Evolutionary conservation across 1,139 yeast species (phyloP).

Genomic region (Kurtzmaniella quercitrusa): DNA sequence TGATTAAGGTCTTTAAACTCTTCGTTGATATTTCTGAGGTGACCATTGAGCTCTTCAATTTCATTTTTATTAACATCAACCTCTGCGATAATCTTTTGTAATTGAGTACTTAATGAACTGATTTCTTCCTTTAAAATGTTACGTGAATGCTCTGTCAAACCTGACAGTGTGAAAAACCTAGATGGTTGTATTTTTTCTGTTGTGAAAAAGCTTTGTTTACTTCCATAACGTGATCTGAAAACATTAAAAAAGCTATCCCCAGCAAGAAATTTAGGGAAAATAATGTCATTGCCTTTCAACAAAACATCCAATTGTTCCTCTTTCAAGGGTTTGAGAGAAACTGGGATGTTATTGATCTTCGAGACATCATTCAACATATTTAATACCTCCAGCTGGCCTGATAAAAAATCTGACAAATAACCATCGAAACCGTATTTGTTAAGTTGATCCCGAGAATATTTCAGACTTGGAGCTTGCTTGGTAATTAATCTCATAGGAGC

Average conservation of each 20-base stretch:
- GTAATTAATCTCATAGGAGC: slow-evolving; percentile 33
- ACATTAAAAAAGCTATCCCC: slow-evolving; percentile 53
- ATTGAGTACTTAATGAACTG: slow-evolving; percentile 6
- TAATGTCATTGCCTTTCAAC: slow-evolving; percentile 33
- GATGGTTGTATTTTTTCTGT: slow-evolving; percentile 30
- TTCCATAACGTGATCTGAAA: slow-evolving; percentile 56
- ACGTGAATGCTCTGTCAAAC: slow-evolving; percentile 38
- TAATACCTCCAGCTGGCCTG: slow-evolving; percentile 74
- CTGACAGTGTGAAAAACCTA: slow-evolving; percentile 39
- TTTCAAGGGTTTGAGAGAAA: slow-evolving; percentile 41
- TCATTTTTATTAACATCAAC: slow-evolving; percentile 15
- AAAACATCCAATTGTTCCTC: slow-evolving; percentile 36
- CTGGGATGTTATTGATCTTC: slow-evolving; percentile 62
- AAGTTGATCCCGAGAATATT: slow-evolving; percentile 29
- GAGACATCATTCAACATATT: slow-evolving; percentile 66
- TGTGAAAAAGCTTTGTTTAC: slow-evolving; percentile 43
- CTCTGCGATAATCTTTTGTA: slow-evolving; percentile 7
- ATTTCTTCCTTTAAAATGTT: slow-evolving; percentile 18
- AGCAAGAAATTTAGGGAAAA: slow-evolving; percentile 55
- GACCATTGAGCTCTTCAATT: slow-evolving; percentile 3
- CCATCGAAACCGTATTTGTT: slow-evolving; percentile 70
- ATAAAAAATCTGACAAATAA: slow-evolving; percentile 62
- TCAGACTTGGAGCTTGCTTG: slow-evolving; percentile 11
- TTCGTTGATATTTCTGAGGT: slow-evolving; percentile 12
- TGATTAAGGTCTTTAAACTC: slow-evolving; percentile 14